Evolutionary conservation across 257 asterid genomes (phyloP).

Genomic region (Solanum pimpinellifolium): DNA sequence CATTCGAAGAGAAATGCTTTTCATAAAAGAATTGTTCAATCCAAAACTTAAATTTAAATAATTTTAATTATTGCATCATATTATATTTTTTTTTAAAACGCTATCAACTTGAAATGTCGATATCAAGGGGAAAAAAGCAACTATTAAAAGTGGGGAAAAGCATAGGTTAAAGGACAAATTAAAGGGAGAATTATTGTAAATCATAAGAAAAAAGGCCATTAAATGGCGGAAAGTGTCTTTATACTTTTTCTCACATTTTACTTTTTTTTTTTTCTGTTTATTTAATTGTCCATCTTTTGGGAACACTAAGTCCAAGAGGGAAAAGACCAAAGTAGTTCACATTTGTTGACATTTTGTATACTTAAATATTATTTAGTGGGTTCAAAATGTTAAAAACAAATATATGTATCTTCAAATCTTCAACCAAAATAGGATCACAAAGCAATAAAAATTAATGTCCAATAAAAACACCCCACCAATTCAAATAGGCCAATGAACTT

Average conservation of each 20-base stretch:
- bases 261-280: background rate
- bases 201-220: background rate
- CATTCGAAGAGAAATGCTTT: too few relatives aligned
- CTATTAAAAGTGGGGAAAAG: background rate
- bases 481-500: background rate
- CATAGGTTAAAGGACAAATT: background rate
- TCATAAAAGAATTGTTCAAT: too few relatives aligned
- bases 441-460: background rate
- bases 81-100: background rate
- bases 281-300: background rate
- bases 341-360: background rate
- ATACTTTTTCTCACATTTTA: background rate
- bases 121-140: background rate
- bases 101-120: background rate
- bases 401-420: background rate
- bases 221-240: background rate
- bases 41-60: rapidly evolving
- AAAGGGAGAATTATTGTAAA: background rate
- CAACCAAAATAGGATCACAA: background rate
- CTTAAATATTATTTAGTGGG: background rate
- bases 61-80: rapidly evolving
- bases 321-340: background rate
- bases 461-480: background rate
- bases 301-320: background rate
- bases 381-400: background rate